These are phyloP conservation scores for Monosporascus sp. DNA, from an alignment of 2,329 filamentous ascomycete species.

Conservation along the genomic window DNA sequence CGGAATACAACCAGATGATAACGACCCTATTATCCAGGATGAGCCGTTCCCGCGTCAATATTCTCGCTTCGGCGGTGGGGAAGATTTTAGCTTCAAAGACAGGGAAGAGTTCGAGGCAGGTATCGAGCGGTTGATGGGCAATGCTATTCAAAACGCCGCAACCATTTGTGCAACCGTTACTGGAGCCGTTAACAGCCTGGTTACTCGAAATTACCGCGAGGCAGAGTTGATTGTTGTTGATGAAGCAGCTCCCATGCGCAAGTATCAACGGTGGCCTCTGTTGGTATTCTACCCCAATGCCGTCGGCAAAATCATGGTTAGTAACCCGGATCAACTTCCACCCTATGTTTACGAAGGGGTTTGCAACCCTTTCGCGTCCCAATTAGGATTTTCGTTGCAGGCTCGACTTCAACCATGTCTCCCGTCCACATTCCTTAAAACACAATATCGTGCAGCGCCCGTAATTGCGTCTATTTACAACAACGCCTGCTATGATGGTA, in stretches of 20 bases:
- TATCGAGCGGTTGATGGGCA: not conserved
- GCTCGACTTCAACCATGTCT: not conserved
- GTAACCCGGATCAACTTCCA: not conserved
- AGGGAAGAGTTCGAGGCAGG: not conserved
- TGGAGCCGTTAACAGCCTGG: not conserved
- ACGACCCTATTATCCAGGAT: not conserved
- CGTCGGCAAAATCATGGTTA: conserved; percentile 2
- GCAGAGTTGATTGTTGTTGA: conserved; percentile 1
- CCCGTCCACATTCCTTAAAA: not conserved
- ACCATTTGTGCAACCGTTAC: conserved; percentile 1
- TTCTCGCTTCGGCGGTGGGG: not conserved
- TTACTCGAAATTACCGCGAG: not conserved
- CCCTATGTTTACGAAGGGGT: not conserved
- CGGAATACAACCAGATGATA: not conserved
- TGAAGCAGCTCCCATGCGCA: not conserved
- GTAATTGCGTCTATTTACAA: not conserved
- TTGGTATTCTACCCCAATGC: not conserved
- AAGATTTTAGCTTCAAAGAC: not conserved
- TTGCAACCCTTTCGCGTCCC: not conserved
- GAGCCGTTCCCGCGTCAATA: not conserved
- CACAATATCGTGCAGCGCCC: not conserved
- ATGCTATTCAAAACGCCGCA: not conserved
- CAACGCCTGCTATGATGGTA: not conserved
- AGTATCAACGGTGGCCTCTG: conserved; percentile 3
- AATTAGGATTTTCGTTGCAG: not conserved